Conservation (phyloP, 2,329 filamentous ascomycete species). For the Aspergillus aculeatinus region DNA sequence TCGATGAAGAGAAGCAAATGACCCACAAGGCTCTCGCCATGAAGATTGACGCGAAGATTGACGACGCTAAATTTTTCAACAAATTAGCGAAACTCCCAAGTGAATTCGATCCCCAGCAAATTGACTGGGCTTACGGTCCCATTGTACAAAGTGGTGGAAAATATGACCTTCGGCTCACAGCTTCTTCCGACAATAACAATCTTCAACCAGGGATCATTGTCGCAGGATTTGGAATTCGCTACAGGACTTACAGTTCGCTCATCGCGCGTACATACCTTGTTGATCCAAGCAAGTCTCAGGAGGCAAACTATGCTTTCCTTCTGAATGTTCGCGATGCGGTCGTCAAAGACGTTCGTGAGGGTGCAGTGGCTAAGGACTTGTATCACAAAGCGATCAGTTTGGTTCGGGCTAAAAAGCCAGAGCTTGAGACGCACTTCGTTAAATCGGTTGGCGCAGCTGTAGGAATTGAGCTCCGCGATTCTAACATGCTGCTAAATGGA, state of each 20-base stretch:
- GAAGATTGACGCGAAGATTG: constrained; percentile 86
- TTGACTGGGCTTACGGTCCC: constrained; percentile 92
- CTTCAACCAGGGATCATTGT: constrained; percentile 93
- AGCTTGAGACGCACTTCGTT: constrained; percentile 90
- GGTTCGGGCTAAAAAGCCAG: constrained; percentile 87
- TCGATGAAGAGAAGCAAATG: constrained; percentile 96
- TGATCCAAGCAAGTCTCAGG: constrained; percentile 93
- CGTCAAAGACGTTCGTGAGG: constrained; percentile 86
- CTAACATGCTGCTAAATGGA: constrained; percentile 76
- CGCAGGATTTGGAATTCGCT: constrained; percentile 84
- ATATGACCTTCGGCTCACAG: constrained; percentile 81
- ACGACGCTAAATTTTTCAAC: constrained; percentile 92
- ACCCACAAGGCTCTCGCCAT: constrained; percentile 83
- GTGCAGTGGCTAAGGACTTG: constrained; percentile 80
- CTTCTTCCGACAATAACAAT: constrained; percentile 76
- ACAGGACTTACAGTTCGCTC: constrained; percentile 92
- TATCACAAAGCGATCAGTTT: constrained; percentile 81
- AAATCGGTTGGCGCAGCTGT: constrained; percentile 91
- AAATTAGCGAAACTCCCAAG: constrained; percentile 75
- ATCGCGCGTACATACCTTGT: constrained; percentile 94
- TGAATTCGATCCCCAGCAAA: constrained; percentile 81
- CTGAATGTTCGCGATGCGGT: constrained; percentile 82
- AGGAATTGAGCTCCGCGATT: constrained; percentile 86
- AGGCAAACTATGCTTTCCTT: constrained; percentile 89
- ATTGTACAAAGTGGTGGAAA: constrained; percentile 93